These are phyloP conservation scores for Xylaria bambusicola DNA, from an alignment of 495 filamentous ascomycete species.

Conservation along the genomic window DNA sequence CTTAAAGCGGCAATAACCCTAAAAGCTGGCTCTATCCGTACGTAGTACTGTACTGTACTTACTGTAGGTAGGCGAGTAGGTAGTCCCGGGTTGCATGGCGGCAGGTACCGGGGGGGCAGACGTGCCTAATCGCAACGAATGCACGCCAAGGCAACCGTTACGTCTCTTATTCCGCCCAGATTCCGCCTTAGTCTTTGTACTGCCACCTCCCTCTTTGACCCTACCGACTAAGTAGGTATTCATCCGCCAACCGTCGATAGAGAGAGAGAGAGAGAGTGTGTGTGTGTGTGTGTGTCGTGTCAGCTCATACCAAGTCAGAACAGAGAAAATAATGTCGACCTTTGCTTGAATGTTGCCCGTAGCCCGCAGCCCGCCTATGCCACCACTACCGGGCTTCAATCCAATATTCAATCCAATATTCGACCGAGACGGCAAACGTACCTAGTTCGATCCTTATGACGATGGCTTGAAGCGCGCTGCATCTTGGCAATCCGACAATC, in stretches of 20 bases:
- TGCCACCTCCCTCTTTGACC: slow-evolving; percentile 4
- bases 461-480: slow-evolving; percentile 4
- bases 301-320: too few species aligned
- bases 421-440: background rate
- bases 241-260: too few species aligned
- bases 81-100: too few species aligned
- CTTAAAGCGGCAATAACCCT: background rate
- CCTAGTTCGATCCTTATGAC: background rate
- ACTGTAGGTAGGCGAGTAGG: too few species aligned
- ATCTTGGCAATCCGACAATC: slow-evolving; percentile 4
- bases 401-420: too few species aligned
- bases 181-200: background rate
- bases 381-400: background rate
- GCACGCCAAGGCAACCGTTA: slow-evolving; percentile 3
- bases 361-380: too few species aligned
- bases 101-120: background rate
- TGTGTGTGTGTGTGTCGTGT: too few species aligned
- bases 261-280: too few species aligned
- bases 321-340: too few species aligned
- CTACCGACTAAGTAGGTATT: background rate
- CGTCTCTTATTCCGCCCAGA: background rate
- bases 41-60: too few species aligned
- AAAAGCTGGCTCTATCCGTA: too few species aligned
- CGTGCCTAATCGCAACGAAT: background rate
- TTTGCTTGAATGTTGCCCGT: too few species aligned